phyloP scores from a whole-genome alignment of 345 rosid species.

The Toxicodendron radicans region DNA sequence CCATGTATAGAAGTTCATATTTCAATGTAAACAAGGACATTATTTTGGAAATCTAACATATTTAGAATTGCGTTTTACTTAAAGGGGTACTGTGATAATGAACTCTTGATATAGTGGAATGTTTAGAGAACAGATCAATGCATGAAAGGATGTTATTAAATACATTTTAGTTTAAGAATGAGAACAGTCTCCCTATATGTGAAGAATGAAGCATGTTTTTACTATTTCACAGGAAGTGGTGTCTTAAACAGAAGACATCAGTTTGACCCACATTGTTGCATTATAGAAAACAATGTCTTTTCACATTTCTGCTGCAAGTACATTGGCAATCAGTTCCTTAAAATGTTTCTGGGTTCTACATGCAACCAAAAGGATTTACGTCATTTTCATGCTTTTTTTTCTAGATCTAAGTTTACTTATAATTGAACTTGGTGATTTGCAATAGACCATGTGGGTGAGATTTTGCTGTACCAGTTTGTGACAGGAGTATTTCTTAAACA shows the following conservation, averaged over 20 bases:
- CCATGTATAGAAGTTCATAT: not conserved
- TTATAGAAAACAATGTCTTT: not conserved
- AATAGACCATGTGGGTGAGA: not conserved
- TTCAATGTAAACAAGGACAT: too few species aligned
- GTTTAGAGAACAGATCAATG: not conserved
- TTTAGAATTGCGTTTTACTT: not conserved
- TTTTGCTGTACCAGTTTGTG: not conserved
- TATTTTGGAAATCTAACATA: not conserved
- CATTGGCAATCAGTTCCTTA: not conserved
- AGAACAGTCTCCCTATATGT: not conserved
- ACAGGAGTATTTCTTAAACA: not conserved
- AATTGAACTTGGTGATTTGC: not conserved
- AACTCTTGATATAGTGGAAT: not conserved
- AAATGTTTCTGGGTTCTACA: not conserved
- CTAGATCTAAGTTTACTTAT: not conserved
- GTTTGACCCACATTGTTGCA: not conserved
- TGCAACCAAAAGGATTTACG: not conserved
- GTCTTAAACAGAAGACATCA: not conserved
- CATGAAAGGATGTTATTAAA: too few species aligned
- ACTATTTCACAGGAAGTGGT: not conserved
- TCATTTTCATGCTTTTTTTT: not conserved
- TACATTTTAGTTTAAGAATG: not conserved
- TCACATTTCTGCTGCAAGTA: not conserved
- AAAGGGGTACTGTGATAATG: not conserved
- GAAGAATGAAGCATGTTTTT: not conserved